phyloP scores from a whole-genome alignment of 2,329 filamentous ascomycete genomes.

The Aspergillus aculeatus region DNA sequence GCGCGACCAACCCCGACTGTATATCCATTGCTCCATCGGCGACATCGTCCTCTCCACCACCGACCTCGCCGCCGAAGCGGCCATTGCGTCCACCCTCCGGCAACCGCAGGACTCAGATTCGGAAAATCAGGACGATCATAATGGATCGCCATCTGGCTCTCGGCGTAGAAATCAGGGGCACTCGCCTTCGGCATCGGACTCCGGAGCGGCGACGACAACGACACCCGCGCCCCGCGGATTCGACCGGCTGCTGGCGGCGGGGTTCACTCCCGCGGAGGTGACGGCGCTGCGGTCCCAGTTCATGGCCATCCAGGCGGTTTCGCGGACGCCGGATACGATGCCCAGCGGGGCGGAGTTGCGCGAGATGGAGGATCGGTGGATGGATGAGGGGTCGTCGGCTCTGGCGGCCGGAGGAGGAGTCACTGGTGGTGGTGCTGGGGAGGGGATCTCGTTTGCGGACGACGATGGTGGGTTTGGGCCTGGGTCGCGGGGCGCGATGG shows the following conservation, averaged over 20 bases:
- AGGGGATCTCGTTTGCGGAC: constrained; percentile 26
- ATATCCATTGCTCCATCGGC: constrained; percentile 91
- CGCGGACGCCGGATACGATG: constrained; percentile 85
- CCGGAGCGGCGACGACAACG: constrained; percentile 25
- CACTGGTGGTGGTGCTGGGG: constrained; percentile 32
- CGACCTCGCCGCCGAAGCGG: constrained; percentile 69
- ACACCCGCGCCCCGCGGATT: constrained; percentile 72
- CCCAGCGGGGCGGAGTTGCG: constrained; percentile 74
- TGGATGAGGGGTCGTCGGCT: constrained; percentile 61
- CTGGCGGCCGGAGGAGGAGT: constrained; percentile 44
- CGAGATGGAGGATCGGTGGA: constrained; percentile 83
- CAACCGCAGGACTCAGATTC: constrained; percentile 17
- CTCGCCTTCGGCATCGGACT: too few relatives aligned
- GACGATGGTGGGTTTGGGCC: constrained; percentile 45
- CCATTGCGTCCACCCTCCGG: constrained; percentile 30
- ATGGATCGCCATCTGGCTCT: background rate
- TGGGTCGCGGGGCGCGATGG: constrained; percentile 59
- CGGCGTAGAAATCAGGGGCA: too few relatives aligned
- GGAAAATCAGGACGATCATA: constrained; percentile 1
- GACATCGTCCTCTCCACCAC: constrained; percentile 64
- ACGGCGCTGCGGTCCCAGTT: constrained; percentile 85
- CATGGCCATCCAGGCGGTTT: constrained; percentile 74
- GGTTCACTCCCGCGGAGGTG: constrained; percentile 81
- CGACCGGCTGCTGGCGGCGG: constrained; percentile 76
- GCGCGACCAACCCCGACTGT: constrained; percentile 61